phyloP scores from a whole-genome alignment of 768 basidiomycete genomes.

The Calocybe cyanea region DNA sequence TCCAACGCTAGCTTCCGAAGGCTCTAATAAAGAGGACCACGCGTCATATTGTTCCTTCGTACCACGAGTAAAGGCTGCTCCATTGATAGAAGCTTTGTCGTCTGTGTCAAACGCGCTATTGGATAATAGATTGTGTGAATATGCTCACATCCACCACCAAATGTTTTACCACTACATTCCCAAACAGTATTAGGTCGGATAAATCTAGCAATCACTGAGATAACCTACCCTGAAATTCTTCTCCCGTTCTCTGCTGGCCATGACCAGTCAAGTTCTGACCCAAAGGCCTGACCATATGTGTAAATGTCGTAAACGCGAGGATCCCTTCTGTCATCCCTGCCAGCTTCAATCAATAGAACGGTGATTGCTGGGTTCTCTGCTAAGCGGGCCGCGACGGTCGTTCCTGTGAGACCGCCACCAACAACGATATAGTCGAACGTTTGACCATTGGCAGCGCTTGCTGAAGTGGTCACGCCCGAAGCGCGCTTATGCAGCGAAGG shows the following conservation, averaged over 20 bases:
- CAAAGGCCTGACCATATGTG: conserved; percentile 37
- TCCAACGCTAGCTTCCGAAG: conserved; percentile 37
- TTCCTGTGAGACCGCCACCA: conserved; percentile 45
- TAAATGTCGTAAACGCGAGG: conserved; percentile 44
- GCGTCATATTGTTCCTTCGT: conserved; percentile 41
- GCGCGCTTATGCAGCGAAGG: conserved; percentile 24
- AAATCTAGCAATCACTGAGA: not conserved
- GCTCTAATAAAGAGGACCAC: conserved; percentile 33
- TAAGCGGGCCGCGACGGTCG: conserved; percentile 45
- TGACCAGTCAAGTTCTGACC: conserved; percentile 40
- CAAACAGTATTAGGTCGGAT: not conserved
- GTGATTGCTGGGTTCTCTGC: conserved; percentile 38
- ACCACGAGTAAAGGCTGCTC: conserved; percentile 42
- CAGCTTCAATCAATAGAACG: conserved; percentile 51
- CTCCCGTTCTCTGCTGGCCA: conserved; percentile 42
- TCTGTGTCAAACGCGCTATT: not conserved
- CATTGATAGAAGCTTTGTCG: conserved; percentile 42
- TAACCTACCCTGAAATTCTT: conserved; percentile 34
- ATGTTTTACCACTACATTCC: conserved; percentile 39
- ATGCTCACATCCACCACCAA: conserved; percentile 37
- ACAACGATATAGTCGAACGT: conserved; percentile 43
- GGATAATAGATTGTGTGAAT: not conserved
- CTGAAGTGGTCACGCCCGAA: conserved; percentile 30
- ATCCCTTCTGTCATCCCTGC: conserved; percentile 42
- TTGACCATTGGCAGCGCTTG: conserved; percentile 28